Evolutionary conservation across 78 protist genomes (phyloP), one percentile per base, ranked within the genome.

Genomic region (Dictyostelium brefeldianum): DNA sequence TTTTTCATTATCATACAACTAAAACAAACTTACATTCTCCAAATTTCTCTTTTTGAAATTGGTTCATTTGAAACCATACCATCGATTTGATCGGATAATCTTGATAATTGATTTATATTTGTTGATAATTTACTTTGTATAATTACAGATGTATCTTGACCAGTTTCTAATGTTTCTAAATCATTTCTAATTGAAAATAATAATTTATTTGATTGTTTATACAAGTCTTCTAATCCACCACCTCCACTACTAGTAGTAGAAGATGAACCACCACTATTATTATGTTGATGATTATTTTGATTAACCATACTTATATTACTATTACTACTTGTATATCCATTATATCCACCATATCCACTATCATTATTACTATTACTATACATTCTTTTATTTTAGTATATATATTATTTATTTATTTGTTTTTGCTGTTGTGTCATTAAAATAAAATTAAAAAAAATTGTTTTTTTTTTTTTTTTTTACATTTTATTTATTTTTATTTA

Each of bases 31-130:
- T 77, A 85, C 92, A 85, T 85, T 85, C 92, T 85, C 92, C 92
- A 85, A 47, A 85, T 74, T 9, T 85, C 83, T 85, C 92, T 85
- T 74, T 85, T 74, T n/a, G 64, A 62, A 50, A 69, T 50, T 25
- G 92, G 81, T 64, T 85, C 92, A 64, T 74, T 77, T 48, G 92
- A 74, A 27, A 77, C 92, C 83, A 85, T 77, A 20, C 84, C 82
- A 75, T 85, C 92, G 1, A 85, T 31, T 64, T 77, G 84, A 67
- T 85, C 92, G 5, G 78, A 46, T 18, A 85, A 7, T 50, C 92
- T 74, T 29, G 92, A 54, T 2, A 85, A 53, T 64, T 85, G 84
- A 22, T 85, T 85, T 4, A 85, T 85, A 48, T 85, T 77, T 17
- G 84, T 77, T 22, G 77, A 77, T 62, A 85, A 10, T 64, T 57